These are phyloP conservation scores for Fusarium penzigii DNA, from an alignment of 2,329 filamentous ascomycete genomes.

Conservation along the genomic window DNA sequence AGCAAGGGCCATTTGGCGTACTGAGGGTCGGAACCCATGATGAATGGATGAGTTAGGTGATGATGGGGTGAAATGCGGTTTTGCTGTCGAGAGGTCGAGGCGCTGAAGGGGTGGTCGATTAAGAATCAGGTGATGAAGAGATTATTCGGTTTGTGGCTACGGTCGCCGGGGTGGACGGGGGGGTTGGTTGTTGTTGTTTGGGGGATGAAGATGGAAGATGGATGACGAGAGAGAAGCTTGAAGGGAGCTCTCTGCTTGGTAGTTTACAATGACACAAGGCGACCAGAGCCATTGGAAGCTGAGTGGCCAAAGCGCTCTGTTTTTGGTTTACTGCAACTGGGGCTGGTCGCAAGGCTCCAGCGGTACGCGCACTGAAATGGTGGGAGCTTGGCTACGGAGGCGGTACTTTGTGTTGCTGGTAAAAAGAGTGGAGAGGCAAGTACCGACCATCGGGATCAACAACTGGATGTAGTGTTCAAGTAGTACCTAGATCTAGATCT, in stretches of 20 bases:
- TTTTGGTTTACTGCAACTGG: neutral
- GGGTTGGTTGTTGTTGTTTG: slow-evolving; percentile 10
- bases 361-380: slow-evolving; percentile 30
- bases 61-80: slow-evolving; percentile 1
- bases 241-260: slow-evolving; percentile 22
- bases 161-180: neutral
- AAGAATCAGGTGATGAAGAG: neutral
- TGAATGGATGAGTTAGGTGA: slow-evolving; percentile 30
- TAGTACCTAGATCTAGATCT: too few relatives aligned
- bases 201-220: slow-evolving; percentile 10
- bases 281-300: slow-evolving; percentile 19
- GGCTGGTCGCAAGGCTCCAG: slow-evolving; percentile 32
- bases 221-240: slow-evolving; percentile 28
- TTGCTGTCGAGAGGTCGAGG: neutral
- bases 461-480: too few relatives aligned
- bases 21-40: slow-evolving; percentile 79
- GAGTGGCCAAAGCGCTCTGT: slow-evolving; percentile 15
- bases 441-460: too few relatives aligned
- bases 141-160: neutral
- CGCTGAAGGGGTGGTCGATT: too few relatives aligned
- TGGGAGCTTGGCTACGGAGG: neutral
- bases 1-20: slow-evolving; percentile 84
- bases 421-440: too few relatives aligned
- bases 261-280: slow-evolving; percentile 25
- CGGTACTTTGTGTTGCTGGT: neutral